Base-by-base conservation (phyloP, 345 rosid genomes). In the Adansonia digitata region DNA sequence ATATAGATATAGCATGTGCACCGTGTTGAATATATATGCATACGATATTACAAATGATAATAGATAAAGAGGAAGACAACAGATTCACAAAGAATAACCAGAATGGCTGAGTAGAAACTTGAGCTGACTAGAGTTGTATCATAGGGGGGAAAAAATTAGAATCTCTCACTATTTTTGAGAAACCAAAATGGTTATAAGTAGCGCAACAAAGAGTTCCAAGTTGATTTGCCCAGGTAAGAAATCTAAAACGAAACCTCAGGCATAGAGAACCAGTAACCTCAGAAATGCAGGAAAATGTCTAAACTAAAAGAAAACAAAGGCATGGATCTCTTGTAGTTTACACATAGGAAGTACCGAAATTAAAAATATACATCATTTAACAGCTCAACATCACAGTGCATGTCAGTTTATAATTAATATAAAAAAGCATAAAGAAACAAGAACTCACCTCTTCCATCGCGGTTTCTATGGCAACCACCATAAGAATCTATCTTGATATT, bases 381-480 rank as follows among this genome's bases (percentile, higher is more conserved):
- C 12, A 45, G 4, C 14, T 24, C 18, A 26, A 27, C 20, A 24
- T 43, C 55, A 67, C n/a, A 27, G 7, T 68, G 39, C 65, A 60
- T 2, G 20, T 27, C 35, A 63, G 39, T n/a, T 29, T 29, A 59
- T 73, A 49, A 61, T 26, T 42, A 73, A 37, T 52, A 27, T 61
- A 3, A 57, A 46, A 37, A 65, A 24, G 14, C 37, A 53, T 22
- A 22, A 69, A 26, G 60, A 20, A 53, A 60, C 17, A 52, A 29
- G 62, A 27, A 55, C 46, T 52, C 74, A 95, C 98, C 98, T 76
- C 81, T 82, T 71, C 97, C 99, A 75, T 91, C 88, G 14, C 78
- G 93, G 80, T 89, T 95, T 29, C 91, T 84, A 76, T 93, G 98
- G 84, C 97, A 95, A 77, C 82, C 85, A 75, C 99, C 99, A 83